Evolutionary conservation across 768 basidiomycete species (phyloP).

Genomic region (Rhodosporidiobolus sp.): DNA sequence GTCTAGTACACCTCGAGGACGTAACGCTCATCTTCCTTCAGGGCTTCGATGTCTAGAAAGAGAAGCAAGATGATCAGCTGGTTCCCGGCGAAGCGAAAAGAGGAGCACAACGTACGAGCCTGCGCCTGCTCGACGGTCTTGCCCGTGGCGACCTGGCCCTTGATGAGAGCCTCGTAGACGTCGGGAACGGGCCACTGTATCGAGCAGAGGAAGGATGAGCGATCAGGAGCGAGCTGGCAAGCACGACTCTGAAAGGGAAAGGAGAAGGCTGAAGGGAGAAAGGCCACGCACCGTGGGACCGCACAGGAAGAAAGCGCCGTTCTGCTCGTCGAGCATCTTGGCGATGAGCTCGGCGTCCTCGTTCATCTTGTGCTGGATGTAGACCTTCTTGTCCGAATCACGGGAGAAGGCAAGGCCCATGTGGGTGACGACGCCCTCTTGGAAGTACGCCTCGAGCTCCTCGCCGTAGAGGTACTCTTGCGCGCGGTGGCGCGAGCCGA

Average conservation of each 20-base stretch:
- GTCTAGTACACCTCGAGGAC: conserved; percentile 76
- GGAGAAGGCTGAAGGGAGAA: neutral
- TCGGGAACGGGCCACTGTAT: conserved; percentile 99
- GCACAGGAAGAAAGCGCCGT: conserved; percentile 90
- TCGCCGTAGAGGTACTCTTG: conserved; percentile 89
- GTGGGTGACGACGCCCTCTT: conserved; percentile 76
- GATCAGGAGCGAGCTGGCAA: neutral
- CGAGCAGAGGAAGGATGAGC: neutral
- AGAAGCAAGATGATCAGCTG: too few relatives aligned
- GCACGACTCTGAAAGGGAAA: too few relatives aligned
- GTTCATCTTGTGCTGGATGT: conserved; percentile 98
- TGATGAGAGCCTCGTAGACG: conserved; percentile 86
- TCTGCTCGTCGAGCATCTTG: conserved; percentile 62
- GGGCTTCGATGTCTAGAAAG: conserved; percentile 76
- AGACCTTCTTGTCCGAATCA: conserved; percentile 86
- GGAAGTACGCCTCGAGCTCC: conserved; percentile 84
- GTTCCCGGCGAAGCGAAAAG: too few relatives aligned
- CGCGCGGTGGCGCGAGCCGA: conserved; percentile 91
- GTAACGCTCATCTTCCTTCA: conserved; percentile 97
- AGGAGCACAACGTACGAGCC: too few relatives aligned
- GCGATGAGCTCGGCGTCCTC: conserved; percentile 78
- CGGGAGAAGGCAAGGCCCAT: conserved; percentile 96
- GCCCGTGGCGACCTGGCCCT: conserved; percentile 69
- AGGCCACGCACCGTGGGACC: conserved; percentile 96
- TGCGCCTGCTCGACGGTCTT: conserved; percentile 66